Base-by-base conservation (phyloP, 2,329 filamentous ascomycete species). In the Phaeophleospora eucalypticola region DNA sequence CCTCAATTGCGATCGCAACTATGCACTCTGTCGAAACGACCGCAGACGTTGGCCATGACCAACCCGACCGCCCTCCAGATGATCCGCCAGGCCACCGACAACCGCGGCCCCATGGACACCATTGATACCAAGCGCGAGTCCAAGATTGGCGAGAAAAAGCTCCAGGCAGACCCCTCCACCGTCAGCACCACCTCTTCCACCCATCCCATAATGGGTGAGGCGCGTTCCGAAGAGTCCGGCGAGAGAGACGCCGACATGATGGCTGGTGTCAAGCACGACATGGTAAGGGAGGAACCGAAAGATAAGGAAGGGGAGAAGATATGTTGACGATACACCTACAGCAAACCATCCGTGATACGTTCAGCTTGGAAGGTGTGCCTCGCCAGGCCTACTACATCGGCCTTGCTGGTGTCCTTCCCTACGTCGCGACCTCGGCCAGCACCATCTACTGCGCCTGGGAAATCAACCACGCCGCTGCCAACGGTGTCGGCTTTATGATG, bases 361-460 rank as follows among this genome's bases (percentile, higher is more conserved):
- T 77, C 63, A 68, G 64, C 46, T 59, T 77, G 24, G 55, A 61
- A 16, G 63, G 66, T 10, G 74, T 77, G 8, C 74, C 74, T 14
- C 65, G 61, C 17, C 66, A 75, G 53, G 73, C 74, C n/a, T 72
- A 71, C 58, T 68, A 68, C 53, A 68, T 77, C 49, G 74, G 74
- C 39, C 63, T 76, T 50, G 73, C 74, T n/a, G 74, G 74, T 53
- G 72, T 75, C 2, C 54, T 77, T 14, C 74, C 74, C 3, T 96
- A 95, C 69, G 74, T 94, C 8, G 86, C 78, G 35, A 96, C 90
- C 3, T 95, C 89, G 0, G 63, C 90, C 2, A 81, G 87, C 27
- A 95, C 90, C 1, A 78, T 94, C 44, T 89, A 83, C 65, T 82
- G 94, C 33, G 82, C 87, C 2, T 95, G 84, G 78, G 83, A 93